Conservation (phyloP, 2,329 filamentous ascomycete species). For the Alternaria ventricosa region DNA sequence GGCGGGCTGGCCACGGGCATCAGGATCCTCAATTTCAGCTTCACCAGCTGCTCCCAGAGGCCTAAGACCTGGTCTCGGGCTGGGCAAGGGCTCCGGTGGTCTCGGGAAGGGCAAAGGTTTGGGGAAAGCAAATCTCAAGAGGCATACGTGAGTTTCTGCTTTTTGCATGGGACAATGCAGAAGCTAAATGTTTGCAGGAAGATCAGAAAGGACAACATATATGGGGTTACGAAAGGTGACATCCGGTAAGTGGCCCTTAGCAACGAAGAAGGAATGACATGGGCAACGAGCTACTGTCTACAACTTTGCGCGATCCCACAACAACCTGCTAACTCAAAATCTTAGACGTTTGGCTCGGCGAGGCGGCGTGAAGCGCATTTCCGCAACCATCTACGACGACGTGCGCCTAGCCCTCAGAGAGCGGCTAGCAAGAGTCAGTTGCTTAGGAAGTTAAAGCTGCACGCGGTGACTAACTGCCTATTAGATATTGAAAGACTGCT, state of each 20-base stretch:
- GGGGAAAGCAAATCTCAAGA: conserved; percentile 13
- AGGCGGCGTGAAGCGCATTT: conserved; percentile 79
- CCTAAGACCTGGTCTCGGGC: conserved; percentile 21
- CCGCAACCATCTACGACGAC: conserved; percentile 68
- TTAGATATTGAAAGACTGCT: conserved; percentile 33
- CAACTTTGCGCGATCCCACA: neutral
- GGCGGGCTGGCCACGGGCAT: conserved; percentile 3
- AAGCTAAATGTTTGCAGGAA: conserved; percentile 32
- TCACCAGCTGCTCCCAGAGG: conserved; percentile 15
- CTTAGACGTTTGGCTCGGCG: conserved; percentile 71
- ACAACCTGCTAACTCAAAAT: conserved; percentile 11
- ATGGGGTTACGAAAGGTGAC: conserved; percentile 43
- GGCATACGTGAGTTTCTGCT: conserved; percentile 32
- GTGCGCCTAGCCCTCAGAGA: conserved; percentile 59
- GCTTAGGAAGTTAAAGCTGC: too few species aligned
- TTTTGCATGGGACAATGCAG: neutral
- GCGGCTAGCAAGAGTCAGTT: conserved; percentile 51
- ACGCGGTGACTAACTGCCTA: neutral
- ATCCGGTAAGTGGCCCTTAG: conserved; percentile 37
- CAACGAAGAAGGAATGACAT: neutral
- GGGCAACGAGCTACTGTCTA: neutral
- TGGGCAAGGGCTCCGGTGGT: conserved; percentile 24
- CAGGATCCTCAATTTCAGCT: neutral
- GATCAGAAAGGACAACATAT: conserved; percentile 40
- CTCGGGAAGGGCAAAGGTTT: conserved; percentile 29